A percentile compares a stretch with the other conserved stretches of the same genome.
Conservation (phyloP, 345 rosid species). For the Brassica cretica region DNA sequence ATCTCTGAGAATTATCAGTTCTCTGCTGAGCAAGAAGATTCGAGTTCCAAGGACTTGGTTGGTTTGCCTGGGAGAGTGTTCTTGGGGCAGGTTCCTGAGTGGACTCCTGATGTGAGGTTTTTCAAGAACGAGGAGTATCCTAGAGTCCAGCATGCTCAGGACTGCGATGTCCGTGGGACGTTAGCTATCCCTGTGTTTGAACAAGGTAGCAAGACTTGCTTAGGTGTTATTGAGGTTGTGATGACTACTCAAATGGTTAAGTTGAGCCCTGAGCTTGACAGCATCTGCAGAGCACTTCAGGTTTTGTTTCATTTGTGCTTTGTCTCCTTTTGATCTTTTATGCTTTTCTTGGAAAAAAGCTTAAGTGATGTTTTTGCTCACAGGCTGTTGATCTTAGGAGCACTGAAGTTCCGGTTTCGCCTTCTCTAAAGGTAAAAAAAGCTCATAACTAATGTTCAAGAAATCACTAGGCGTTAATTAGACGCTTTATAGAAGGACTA, state of each 20-base stretch:
- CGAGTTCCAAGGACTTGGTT: constrained; percentile 46
- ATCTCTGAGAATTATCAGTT: constrained; percentile 76
- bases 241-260: constrained; percentile 66
- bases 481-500: too few species aligned
- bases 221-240: constrained; percentile 94
- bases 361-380: neutral
- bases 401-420: constrained; percentile 49
- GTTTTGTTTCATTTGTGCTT: constrained; percentile 40
- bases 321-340: neutral
- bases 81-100: constrained; percentile 82
- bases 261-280: constrained; percentile 71
- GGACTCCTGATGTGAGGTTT: constrained; percentile 95
- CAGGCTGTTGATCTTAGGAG: constrained; percentile 94
- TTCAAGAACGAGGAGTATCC: constrained; percentile 83
- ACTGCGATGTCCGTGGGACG: constrained; percentile 74
- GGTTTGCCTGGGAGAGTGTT: constrained; percentile 91
- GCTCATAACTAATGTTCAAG: neutral
- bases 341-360: neutral
- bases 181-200: constrained; percentile 94
- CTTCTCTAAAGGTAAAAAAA: constrained; percentile 58
- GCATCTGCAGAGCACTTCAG: constrained; percentile 89
- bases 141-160: constrained; percentile 72
- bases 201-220: constrained; percentile 74
- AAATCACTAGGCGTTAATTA: too few species aligned
- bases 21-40: constrained; percentile 56